These are phyloP conservation scores for Hypholoma fasciculare DNA, from an alignment of 768 basidiomycete genomes.

Conservation along the genomic window DNA sequence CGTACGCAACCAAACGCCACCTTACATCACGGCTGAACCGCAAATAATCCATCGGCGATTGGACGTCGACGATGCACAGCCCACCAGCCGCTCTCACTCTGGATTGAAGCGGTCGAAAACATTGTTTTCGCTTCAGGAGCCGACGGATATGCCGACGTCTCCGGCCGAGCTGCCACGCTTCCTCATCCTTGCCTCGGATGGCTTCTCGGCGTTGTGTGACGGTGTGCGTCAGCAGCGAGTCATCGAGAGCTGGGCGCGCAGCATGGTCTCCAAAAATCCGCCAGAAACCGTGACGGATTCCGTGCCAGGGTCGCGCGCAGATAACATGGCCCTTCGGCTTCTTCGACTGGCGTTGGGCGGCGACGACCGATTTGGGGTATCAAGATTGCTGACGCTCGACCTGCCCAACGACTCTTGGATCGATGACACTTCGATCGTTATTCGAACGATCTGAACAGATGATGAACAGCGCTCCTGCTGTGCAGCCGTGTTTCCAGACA, in stretches of 20 bases:
- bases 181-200: constrained; percentile 67
- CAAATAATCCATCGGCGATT: constrained; percentile 61
- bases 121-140: background rate
- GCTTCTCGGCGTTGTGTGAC: constrained; percentile 61
- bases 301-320: constrained; percentile 20
- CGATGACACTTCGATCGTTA: constrained; percentile 68
- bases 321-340: constrained; percentile 59
- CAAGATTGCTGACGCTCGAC: constrained; percentile 61
- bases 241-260: constrained; percentile 52
- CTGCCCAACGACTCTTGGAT: constrained; percentile 62
- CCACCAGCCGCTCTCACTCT: background rate
- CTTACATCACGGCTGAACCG: constrained; percentile 65
- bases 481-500: no score
- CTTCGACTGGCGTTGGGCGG: constrained; percentile 60
- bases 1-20: constrained; percentile 59
- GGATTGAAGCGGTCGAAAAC: background rate
- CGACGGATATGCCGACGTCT: background rate
- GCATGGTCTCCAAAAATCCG: constrained; percentile 33
- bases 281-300: constrained; percentile 21
- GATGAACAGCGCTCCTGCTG: no score
- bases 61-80: constrained; percentile 19
- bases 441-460: constrained; percentile 49
- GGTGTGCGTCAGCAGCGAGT: constrained; percentile 46
- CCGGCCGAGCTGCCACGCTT: constrained; percentile 36
- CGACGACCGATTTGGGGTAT: constrained; percentile 51